Evolutionary conservation across 352 stramenopile genomes (phyloP).

Genomic region (Phytophthora quininea): DNA sequence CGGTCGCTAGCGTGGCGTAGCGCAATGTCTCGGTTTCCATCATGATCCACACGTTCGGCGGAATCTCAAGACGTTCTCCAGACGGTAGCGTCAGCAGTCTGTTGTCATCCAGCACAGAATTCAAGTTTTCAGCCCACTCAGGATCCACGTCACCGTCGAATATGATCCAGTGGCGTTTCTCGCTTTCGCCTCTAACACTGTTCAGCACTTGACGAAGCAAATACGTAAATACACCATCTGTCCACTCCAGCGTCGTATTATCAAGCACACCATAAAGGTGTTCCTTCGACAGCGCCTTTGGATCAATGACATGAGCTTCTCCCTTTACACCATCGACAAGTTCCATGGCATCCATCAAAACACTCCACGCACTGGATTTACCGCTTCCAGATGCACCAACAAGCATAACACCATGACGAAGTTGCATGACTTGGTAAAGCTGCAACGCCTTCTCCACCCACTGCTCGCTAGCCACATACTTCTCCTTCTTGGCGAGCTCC

Average conservation of each 20-base stretch:
- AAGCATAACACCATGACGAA: conserved; percentile 99
- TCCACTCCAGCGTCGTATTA: conserved; percentile 99
- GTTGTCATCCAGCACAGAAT: conserved; percentile 99
- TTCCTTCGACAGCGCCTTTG: conserved; percentile 99
- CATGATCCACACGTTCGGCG: conserved; percentile 99
- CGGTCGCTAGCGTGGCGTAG: conserved; percentile 99
- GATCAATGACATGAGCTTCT: conserved; percentile 98
- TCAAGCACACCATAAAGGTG: conserved; percentile 99
- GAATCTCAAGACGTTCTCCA: conserved; percentile 98
- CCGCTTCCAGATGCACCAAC: conserved; percentile 97
- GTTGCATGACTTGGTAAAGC: conserved; percentile 97
- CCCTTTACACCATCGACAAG: conserved; percentile 95
- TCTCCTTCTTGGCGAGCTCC: conserved; percentile 91
- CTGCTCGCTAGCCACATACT: conserved; percentile 87
- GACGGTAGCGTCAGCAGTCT: conserved; percentile 98
- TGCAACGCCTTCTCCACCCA: conserved; percentile 99
- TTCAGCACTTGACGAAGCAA: conserved; percentile 96
- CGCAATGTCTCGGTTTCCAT: conserved; percentile 99
- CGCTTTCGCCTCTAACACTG: conserved; percentile 97
- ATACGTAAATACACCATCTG: conserved; percentile 98
- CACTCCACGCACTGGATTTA: conserved; percentile 95
- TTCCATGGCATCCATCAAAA: conserved; percentile 95
- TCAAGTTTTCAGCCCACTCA: conserved; percentile 99
- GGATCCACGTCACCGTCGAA: conserved; percentile 99
- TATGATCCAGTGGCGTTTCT: conserved; percentile 98